These are phyloP conservation scores for Biscogniauxia marginata DNA, from an alignment of 2,329 filamentous ascomycete genomes.

Conservation along the genomic window DNA sequence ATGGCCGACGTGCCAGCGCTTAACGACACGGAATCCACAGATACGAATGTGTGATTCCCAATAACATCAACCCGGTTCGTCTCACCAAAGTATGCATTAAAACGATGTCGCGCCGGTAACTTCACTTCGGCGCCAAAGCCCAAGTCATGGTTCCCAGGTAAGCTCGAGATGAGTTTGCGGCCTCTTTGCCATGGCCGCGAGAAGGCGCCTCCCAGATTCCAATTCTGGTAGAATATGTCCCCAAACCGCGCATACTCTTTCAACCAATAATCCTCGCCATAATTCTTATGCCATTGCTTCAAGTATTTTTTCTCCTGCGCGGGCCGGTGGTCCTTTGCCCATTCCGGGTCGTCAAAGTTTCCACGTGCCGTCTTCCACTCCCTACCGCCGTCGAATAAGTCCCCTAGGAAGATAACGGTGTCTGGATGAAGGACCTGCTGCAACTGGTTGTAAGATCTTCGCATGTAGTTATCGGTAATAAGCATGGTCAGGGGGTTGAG, in stretches of 20 bases:
- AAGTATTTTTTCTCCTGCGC: conserved; percentile 53
- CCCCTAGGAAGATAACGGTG: conserved; percentile 86
- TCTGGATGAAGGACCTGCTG: conserved; percentile 78
- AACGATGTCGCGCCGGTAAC: conserved; percentile 74
- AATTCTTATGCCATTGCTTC: conserved; percentile 69
- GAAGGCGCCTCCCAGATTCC: conserved; percentile 55
- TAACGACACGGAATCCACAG: conserved; percentile 83
- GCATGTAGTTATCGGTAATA: conserved; percentile 87
- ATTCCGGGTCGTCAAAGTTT: conserved; percentile 57
- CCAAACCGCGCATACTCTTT: conserved; percentile 82
- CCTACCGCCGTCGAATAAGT: conserved; percentile 91
- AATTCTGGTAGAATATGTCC: conserved; percentile 76
- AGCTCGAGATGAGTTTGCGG: conserved; percentile 75
- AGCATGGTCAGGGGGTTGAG: conserved; percentile 52
- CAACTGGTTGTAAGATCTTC: conserved; percentile 75
- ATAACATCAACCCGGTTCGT: conserved; percentile 88
- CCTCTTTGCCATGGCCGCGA: conserved; percentile 61
- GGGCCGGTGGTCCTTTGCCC: conserved; percentile 52
- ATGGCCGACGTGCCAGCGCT: conserved; percentile 64
- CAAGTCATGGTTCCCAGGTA: conserved; percentile 94
- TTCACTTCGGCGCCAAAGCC: conserved; percentile 89
- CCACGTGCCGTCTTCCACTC: conserved; percentile 81
- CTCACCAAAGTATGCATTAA: conserved; percentile 85
- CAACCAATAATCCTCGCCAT: conserved; percentile 82
- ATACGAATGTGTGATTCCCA: conserved; percentile 94